Base-by-base conservation (phyloP, 371 early-diverging fungal species). In the Mortierella sp. region DNA sequence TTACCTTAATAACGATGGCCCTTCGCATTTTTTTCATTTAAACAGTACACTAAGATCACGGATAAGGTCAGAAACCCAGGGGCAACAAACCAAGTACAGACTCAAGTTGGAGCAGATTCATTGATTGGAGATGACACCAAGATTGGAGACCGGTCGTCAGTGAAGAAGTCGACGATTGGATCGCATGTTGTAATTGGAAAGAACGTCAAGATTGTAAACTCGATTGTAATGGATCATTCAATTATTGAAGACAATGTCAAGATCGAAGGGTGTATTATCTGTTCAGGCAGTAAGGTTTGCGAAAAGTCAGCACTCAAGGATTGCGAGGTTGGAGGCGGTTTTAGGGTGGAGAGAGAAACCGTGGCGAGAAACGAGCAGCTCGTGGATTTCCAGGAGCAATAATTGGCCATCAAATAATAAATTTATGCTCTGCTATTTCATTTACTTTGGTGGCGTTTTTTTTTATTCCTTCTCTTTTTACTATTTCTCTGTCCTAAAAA, bases 151-250 rank as follows among this genome's bases (percentile, higher is more conserved):
- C 87, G 94, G 54, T 94, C 94, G 17, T 92, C 94, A 3, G 92
- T 98, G 64, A 97, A 98, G 85, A 94, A 94, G 75, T 94, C 96
- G 12, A 92, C 95, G 47, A 91, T 98, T 34, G 99, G 99, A 45
- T 89, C 92, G 19, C 96, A 98, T 83, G 94, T 97, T 79, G 81
- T 88, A 22, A 95, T 98, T 84, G 99, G 99, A 57, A 95, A 93
- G 83, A 94, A 95, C 65, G 97, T 96, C 81, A 97, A 98, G 85
- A 94, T 98, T 72, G 90, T 89, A 62, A 96, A 95, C 81, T 95
- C 95, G 22, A 91, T 98, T 47, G 87, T 98, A 59, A 96, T 97
- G 97, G 98, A 98, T 80, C 89, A 96, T 73, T 94, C 94, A n/a
- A 86, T 92, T 8, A 86, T 97, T 60, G 94, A 91, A 54, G 96